A percentile compares a stretch with the other conserved stretches of the same genome.
Conservation (phyloP, 352 stramenopile genomes). For the Phytophthora brassicae region DNA sequence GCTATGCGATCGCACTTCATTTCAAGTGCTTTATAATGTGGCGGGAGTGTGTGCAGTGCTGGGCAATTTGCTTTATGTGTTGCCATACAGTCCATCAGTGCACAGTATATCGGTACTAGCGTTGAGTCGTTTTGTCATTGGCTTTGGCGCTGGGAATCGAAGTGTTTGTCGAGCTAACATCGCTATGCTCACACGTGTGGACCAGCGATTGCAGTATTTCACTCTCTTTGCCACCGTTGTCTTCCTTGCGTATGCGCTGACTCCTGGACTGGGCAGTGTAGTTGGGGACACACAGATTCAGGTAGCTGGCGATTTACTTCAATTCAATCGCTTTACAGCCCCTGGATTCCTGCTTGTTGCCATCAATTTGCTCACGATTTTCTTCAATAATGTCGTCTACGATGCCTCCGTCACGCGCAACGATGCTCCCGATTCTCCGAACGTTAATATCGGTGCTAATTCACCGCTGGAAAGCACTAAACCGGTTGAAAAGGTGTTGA, state of each 20-base stretch:
- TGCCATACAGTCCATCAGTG: constrained; percentile 44
- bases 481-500: constrained; percentile 2
- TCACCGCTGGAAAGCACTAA: not conserved
- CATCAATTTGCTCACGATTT: constrained; percentile 52
- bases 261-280: constrained; percentile 55
- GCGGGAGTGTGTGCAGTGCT: constrained; percentile 40
- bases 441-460: not conserved
- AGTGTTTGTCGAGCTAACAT: constrained; percentile 76
- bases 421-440: constrained; percentile 37
- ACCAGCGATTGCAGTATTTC: constrained; percentile 64
- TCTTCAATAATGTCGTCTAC: constrained; percentile 47
- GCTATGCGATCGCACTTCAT: constrained; percentile 62
- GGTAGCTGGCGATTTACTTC: constrained; percentile 38
- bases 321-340: constrained; percentile 61
- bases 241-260: constrained; percentile 74
- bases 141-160: constrained; percentile 70
- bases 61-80: constrained; percentile 62
- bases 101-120: constrained; percentile 44
- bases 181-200: constrained; percentile 55
- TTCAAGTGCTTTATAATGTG: constrained; percentile 57
- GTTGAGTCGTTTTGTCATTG: constrained; percentile 64
- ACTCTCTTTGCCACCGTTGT: constrained; percentile 70
- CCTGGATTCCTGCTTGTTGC: constrained; percentile 55
- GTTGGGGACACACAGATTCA: constrained; percentile 45
- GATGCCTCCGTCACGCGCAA: constrained; percentile 45